These are phyloP conservation scores for Trichoderma pleuroti DNA, from an alignment of 2,329 filamentous ascomycete species.

Conservation along the genomic window DNA sequence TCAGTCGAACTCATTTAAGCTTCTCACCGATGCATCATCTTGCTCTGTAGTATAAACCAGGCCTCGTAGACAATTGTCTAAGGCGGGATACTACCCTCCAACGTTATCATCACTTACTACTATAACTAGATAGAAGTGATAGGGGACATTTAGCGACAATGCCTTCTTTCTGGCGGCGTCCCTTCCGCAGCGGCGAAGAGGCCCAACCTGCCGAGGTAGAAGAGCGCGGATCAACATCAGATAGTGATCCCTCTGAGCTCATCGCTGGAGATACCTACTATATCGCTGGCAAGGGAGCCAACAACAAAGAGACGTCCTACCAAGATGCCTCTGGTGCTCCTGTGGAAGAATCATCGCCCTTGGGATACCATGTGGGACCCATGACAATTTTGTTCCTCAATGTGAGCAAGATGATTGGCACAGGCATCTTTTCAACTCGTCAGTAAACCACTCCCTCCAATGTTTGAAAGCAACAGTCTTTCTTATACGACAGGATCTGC, in stretches of 20 bases:
- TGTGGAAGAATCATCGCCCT: slow-evolving; percentile 54
- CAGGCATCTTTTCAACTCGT: slow-evolving; percentile 64
- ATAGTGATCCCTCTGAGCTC: slow-evolving; percentile 14
- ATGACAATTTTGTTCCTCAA: slow-evolving; percentile 59
- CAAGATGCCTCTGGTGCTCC: slow-evolving; percentile 62
- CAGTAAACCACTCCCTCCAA: slow-evolving; percentile 27
- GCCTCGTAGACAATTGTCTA: not conserved
- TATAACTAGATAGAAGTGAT: not conserved
- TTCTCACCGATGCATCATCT: not conserved
- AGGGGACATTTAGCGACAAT: not conserved
- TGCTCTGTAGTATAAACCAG: not conserved
- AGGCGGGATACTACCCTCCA: not conserved
- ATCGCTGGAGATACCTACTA: slow-evolving; percentile 7
- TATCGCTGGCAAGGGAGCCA: slow-evolving; percentile 33
- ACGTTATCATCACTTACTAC: not conserved
- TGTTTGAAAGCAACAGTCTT: not conserved
- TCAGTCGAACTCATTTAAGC: not conserved
- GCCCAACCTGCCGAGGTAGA: slow-evolving; percentile 13
- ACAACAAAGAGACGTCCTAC: slow-evolving; percentile 49
- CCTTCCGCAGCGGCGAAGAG: slow-evolving; percentile 22
- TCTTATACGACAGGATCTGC: not conserved
- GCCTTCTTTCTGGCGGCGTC: slow-evolving; percentile 23
- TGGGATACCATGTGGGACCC: slow-evolving; percentile 57
- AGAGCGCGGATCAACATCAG: slow-evolving; percentile 19
- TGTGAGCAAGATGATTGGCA: slow-evolving; percentile 60